Base-by-base conservation (phyloP, 202 grass and related monocot genomes). In the Digitaria exilis region DNA sequence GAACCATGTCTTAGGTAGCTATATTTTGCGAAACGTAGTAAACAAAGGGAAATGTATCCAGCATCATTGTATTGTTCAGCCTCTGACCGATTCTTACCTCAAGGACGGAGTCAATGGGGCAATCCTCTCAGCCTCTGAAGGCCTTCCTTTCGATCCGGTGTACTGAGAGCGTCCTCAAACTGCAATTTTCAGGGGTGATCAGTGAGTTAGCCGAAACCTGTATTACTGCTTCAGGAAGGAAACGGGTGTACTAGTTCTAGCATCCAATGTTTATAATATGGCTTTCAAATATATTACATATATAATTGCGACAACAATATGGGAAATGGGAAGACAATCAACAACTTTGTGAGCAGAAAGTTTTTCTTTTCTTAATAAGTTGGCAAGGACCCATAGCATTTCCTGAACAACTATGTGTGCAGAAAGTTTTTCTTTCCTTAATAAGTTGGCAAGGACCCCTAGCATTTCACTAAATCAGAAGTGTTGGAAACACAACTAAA, bases 151-250 rank as follows among this genome's bases (percentile, higher is more conserved):
- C 80, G 91, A 86, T 98, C 83, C 2, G 46, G 56, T 46, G 48
- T 50, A 31, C 48, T 86, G 3, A 98, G 83, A 80, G 81, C 93
- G 56, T 94, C 83, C 50, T 96, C 96, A 82, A 98, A 98, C 96
- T 98, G 86, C 71, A 89, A 13, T 84, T 29, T 82, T 24, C 7
- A 55, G 19, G 0, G 8, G 5, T 12, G 51, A 81, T 19, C 18
- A 0, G 31, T 54, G 7, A 85, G 52, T 2, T 1, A 72, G 24
- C 34, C 62, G 84, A 75, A 25, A 45, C 31, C 3, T 77, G 35
- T 48, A 56, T 21, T 24, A 24, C 1, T 21, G 22, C 30, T 51
- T 64, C 4, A 60, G 41, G 18, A 44, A 10, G 37, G 37, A 39
- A 39, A 7, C 9, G 37, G 37, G 37, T 39, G 7, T 39, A 39